Percentiles rank a stretch among this genome's conserved stretches.
phyloP scores from a whole-genome alignment of 106 monocot species.

The Dendrobium catenatum region DNA sequence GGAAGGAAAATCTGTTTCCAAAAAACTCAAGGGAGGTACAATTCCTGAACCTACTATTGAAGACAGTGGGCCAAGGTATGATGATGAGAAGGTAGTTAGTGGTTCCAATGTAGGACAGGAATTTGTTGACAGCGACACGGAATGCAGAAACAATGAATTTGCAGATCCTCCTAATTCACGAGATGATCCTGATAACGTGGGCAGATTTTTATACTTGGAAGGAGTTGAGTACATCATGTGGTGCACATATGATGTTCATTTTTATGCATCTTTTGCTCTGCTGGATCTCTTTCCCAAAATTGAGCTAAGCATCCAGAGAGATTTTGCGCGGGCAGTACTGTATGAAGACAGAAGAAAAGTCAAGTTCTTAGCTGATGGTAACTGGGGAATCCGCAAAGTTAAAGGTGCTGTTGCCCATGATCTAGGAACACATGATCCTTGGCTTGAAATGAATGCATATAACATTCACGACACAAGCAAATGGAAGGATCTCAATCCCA shows the following conservation, averaged over 20 bases:
- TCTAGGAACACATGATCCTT: constrained; percentile 92
- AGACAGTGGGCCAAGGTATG: constrained; percentile 12
- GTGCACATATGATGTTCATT: constrained; percentile 98
- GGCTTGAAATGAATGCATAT: constrained; percentile 99
- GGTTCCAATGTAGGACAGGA: constrained; percentile 12
- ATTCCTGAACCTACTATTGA: constrained; percentile 12
- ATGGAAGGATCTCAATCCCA: constrained; percentile 99
- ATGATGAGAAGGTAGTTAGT: constrained; percentile 16
- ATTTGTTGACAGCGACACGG: constrained; percentile 16
- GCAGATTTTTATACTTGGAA: constrained; percentile 89
- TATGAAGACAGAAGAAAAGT: constrained; percentile 72
- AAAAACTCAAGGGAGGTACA: constrained; percentile 19
- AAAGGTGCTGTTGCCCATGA: constrained; percentile 98
- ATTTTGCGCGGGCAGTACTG: constrained; percentile 85
- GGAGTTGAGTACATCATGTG: constrained; percentile 98
- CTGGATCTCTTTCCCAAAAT: constrained; percentile 92
- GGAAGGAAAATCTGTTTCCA: constrained; percentile 14
- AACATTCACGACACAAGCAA: constrained; percentile 95
- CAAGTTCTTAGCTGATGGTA: constrained; percentile 86
- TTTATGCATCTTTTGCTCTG: constrained; percentile 97
- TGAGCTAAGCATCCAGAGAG: constrained; percentile 82
- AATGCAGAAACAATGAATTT: constrained; percentile 8
- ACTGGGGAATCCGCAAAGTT: constrained; percentile 77
- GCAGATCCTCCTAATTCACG: constrained; percentile 6
- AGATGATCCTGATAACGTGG: constrained; percentile 53